Evolutionary conservation across 2,329 filamentous ascomycete genomes (phyloP).

Genomic region (Alternaria longipes): DNA sequence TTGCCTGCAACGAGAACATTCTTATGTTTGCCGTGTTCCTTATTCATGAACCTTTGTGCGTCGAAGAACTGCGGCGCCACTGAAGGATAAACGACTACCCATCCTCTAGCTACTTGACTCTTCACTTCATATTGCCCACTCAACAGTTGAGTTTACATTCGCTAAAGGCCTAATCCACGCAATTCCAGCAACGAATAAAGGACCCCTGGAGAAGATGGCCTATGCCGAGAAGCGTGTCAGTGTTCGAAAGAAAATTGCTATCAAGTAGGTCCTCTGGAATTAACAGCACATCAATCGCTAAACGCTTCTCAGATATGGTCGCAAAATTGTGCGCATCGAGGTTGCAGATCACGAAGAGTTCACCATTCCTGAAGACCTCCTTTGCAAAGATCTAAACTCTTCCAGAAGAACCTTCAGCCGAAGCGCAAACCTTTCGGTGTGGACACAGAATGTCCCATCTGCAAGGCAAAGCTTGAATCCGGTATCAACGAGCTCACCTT

Average conservation of each 20-base stretch:
- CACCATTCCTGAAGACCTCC: background rate
- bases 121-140: too few species aligned
- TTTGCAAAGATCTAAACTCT: constrained; percentile 1
- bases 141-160: too few species aligned
- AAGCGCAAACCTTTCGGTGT: background rate
- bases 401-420: background rate
- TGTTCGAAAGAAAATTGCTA: background rate
- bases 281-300: background rate
- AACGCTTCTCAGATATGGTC: background rate
- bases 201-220: background rate
- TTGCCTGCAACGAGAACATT: too few species aligned
- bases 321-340: background rate
- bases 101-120: too few species aligned
- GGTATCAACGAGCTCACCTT: background rate
- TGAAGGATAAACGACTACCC: too few species aligned
- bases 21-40: too few species aligned
- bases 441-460: constrained; percentile 1
- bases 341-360: background rate
- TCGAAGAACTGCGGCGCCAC: too few species aligned
- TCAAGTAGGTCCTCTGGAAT: background rate
- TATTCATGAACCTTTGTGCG: too few species aligned
- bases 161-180: too few species aligned
- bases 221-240: background rate
- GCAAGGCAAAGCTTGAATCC: background rate
- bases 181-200: too few species aligned